Evolutionary conservation across 2,329 filamentous ascomycete species (phyloP), one percentile per base, ranked within the genome.

Genomic region (Colletotrichum sp.): DNA sequence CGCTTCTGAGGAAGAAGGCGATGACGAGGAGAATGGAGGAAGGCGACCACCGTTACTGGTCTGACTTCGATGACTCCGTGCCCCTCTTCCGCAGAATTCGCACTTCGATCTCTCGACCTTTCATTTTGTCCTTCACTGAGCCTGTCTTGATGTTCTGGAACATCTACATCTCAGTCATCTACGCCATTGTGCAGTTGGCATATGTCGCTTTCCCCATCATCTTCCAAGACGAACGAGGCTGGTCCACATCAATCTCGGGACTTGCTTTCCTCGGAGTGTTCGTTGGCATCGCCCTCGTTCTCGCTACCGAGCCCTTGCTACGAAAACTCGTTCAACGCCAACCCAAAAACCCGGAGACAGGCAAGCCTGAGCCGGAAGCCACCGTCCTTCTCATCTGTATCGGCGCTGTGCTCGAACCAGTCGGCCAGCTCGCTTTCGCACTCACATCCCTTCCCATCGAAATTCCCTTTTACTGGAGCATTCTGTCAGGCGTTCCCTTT

Each of bases 161-260:
- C 80, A 82, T 93, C 44, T 93, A 93, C 79, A 90, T 93, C 73
- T 90, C 90, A 4, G 87, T 93, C 64, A 88, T 93, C 60, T 93
- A 93, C 81, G 90, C 89, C 30, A 91, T 93, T 21, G 86, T 93
- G 4, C 93, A 93, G 78, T 88, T 93, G 63, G 92, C 91, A 80
- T 93, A 93, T 82, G 90, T 92, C 21, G 90, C 90, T 39, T 92
- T 92, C 79, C 91, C 91, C 0, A 92, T 93, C 72, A 89, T 93
- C 74, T 93, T 92, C 83, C 85, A 86, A 66, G 85, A 88, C 34
- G 77, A 80, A 36, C 90, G 92, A 21, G 91, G 91, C 77, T 93
- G 92, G 92, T 85, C 85, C 8, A 85, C 90, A 1, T 88, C 90
- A 1, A 69, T 91, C 26, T 89, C 89, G 2, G 92, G 92, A 3